Evolutionary conservation across 1,139 yeast genomes (phyloP), one percentile per base, ranked within the genome.

Genomic region (Blastobotrys malaysiensis): DNA sequence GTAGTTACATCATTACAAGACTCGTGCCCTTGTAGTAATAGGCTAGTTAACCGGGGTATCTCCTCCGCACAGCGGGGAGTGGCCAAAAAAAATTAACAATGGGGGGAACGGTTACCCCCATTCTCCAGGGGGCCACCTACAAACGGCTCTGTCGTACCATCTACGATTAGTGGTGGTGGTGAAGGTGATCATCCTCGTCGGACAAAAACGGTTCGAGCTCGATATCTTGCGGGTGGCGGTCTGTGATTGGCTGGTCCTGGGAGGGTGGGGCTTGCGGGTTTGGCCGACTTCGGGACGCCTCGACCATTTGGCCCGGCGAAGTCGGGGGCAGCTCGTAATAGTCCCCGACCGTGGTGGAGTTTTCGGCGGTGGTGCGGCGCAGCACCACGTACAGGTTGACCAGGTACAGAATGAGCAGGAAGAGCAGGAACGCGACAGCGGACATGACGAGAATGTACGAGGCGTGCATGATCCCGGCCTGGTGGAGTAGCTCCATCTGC

Each of bases 381-480:
- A 88, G 69, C 54, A 74, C 71, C 62, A 84, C 69, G 68, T 86
- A 89, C 7, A 85, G 71, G 48, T 78, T 78, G 45, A 88, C 57
- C 49, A 86, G 66, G 36, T 80, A 62, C 36, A 86, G 69, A 56
- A 85, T 73, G 86, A 91, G 84, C 48, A 89, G 73, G 65, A 78
- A 83, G 1, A 88, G 76, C 62, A 88, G 62, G 64, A 88, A 86
- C 0, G 95, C 93, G 1, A 88, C 88, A 3, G 91, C 81, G 16
- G 83, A 71, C 4, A 86, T 77, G n/a, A 85, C 80, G 68, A 91
- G 74, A 44, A 88, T 79, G 67, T 91, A 91, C 0, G 96, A 82
- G 49, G 93, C 83, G 63, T 88, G 95, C 69, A 88, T 96, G 9
- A 96, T 83, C 3, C 90, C 89, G 62, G 87, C 76, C 59, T 82